Base-by-base conservation (phyloP, 129 eudicot genomes). In the Chrysanthemum makinoi region DNA sequence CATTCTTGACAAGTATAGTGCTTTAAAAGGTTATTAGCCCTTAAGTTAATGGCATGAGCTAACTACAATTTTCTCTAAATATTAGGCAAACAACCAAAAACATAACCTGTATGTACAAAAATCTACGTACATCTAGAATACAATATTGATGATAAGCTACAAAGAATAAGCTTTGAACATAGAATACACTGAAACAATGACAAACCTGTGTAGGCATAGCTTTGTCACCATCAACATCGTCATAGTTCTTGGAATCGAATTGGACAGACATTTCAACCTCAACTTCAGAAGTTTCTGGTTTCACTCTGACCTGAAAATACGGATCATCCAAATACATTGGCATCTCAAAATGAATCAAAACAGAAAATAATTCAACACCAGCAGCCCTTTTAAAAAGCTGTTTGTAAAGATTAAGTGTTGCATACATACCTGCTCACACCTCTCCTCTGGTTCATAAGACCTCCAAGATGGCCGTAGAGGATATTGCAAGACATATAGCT, bases 391-490 rank as follows among this genome's bases (percentile, higher is more conserved):
- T 5, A 56, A 56, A 28, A 52, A 22, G 3, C 15, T n/a, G 47
- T 60, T 58, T 11, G 20, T 11, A 50, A 50, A 52, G 50, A 54
- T 16, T 48, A 46, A 48, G 56, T 59, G 62, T 6, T 47, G 13
- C 51, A 43, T 15, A 33, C 79, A 4, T 66, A 94, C 98, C 96
- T 84, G 84, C 68, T 84, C 79, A 56, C 96, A 93, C 50, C 86
- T 83, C 5, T 87, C 88, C 14, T 89, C 98, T 62, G 89, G 76
- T 54, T 86, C 98, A 64, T 89, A 94, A 11, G 98, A 95, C 28
- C 98, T 83, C 97, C 98, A 94, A 50, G 66, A 14, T 15, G 89
- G 87, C 80, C 91, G 80, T 33, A 94, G 65, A 18, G 98, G 98
- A 80, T 83, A 94, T 72, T 89, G 97, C 82, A 89, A 62, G 52